These are phyloP conservation scores for Akanthomyces muscarius DNA, from an alignment of 2,329 filamentous ascomycete genomes.

Conservation along the genomic window DNA sequence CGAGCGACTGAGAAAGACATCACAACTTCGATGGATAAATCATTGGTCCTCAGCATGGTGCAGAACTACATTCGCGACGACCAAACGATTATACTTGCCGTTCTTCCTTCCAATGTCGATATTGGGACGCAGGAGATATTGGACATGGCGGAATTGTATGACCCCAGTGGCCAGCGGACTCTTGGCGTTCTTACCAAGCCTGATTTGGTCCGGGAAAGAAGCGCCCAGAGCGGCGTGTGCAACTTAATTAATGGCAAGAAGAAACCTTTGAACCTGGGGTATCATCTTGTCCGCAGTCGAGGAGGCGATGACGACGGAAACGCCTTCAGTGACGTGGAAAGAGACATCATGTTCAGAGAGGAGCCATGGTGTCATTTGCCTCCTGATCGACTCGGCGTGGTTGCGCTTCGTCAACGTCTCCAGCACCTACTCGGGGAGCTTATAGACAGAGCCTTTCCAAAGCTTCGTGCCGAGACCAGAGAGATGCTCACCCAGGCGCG, in stretches of 20 bases:
- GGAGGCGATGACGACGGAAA: slow-evolving; percentile 21
- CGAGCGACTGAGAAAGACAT: slow-evolving; percentile 34
- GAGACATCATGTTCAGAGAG: not conserved
- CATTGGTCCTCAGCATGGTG: slow-evolving; percentile 45
- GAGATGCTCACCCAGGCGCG: slow-evolving; percentile 13
- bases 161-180: slow-evolving; percentile 35
- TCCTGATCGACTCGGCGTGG: slow-evolving; percentile 23
- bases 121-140: slow-evolving; percentile 44
- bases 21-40: slow-evolving; percentile 43
- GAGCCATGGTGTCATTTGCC: slow-evolving; percentile 20
- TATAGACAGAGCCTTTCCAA: slow-evolving; percentile 27
- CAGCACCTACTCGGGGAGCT: slow-evolving; percentile 26
- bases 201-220: slow-evolving; percentile 33
- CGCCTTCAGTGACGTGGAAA: not conserved
- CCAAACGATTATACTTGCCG: slow-evolving; percentile 40
- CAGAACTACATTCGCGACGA: slow-evolving; percentile 41
- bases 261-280: slow-evolving; percentile 22
- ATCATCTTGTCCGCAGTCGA: slow-evolving; percentile 26
- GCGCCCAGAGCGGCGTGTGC: slow-evolving; percentile 19
- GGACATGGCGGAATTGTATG: slow-evolving; percentile 33
- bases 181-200: slow-evolving; percentile 45
- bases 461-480: slow-evolving; percentile 23
- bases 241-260: slow-evolving; percentile 20
- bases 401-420: slow-evolving; percentile 23
- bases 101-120: slow-evolving; percentile 41